phyloP scores from a whole-genome alignment of 306 rosid species.

The Senna tora region DNA sequence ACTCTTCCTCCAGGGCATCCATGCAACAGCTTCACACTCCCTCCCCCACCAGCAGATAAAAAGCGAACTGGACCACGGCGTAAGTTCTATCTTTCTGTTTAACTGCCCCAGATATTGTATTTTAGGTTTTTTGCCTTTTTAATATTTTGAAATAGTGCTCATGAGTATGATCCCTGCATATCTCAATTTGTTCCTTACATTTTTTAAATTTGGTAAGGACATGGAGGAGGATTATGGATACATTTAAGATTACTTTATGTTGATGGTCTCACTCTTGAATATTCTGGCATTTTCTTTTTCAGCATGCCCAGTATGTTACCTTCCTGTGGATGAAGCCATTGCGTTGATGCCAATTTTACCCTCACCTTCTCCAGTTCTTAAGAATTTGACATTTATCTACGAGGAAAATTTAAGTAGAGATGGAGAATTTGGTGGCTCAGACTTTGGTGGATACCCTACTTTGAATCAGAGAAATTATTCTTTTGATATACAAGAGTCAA shows the following conservation, averaged over 20 bases:
- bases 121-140: not conserved
- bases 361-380: conserved; percentile 74
- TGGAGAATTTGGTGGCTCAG: conserved; percentile 90
- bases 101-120: not conserved
- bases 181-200: conserved; percentile 10
- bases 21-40: conserved; percentile 79
- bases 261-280: conserved; percentile 35
- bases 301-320: conserved; percentile 99
- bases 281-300: conserved; percentile 38
- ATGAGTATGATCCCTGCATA: not conserved
- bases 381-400: conserved; percentile 64
- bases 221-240: conserved; percentile 1
- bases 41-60: conserved; percentile 97
- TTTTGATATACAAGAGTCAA: conserved; percentile 73
- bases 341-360: conserved; percentile 75
- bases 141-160: not conserved
- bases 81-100: conserved; percentile 50
- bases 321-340: conserved; percentile 89
- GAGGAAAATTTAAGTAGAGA: conserved; percentile 76
- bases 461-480: conserved; percentile 79
- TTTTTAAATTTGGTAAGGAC: not conserved
- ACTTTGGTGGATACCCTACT: conserved; percentile 96
- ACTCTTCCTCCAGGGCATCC: conserved; percentile 88
- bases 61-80: conserved; percentile 96
- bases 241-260: conserved; percentile 15